These are phyloP conservation scores for Lupinus albus DNA, from an alignment of 306 rosid genomes.

Conservation along the genomic window DNA sequence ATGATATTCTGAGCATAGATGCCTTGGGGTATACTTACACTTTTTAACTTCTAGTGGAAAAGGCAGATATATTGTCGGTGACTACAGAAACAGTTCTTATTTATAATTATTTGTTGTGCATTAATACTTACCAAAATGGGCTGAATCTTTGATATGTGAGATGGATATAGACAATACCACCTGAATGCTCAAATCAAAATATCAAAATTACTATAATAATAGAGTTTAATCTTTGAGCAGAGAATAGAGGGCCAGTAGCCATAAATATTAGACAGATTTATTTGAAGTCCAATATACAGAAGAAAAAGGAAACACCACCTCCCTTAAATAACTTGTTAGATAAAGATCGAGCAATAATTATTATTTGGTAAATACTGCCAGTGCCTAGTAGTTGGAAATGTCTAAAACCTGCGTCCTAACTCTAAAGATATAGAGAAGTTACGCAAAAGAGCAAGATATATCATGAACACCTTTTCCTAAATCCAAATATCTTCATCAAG, in stretches of 20 bases:
- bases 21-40: conserved; percentile 21
- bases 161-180: neutral
- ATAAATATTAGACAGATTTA: neutral
- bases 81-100: neutral
- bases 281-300: neutral
- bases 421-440: conserved; percentile 16
- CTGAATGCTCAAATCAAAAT: neutral
- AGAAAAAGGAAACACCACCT: neutral
- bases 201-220: neutral
- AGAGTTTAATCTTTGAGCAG: neutral
- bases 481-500: conserved; percentile 26
- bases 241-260: conserved; percentile 1
- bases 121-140: conserved; percentile 17
- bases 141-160: conserved; percentile 15
- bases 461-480: conserved; percentile 13
- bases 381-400: conserved; percentile 6
- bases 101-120: conserved; percentile 14
- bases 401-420: neutral
- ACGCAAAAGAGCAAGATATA: neutral
- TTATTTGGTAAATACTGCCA: conserved; percentile 5
- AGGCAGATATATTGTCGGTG: conserved; percentile 4
- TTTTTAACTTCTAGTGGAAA: conserved; percentile 11
- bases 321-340: neutral
- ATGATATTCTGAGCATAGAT: conserved; percentile 31
- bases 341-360: conserved; percentile 1